Conservation (phyloP, 2,329 filamentous ascomycete genomes). For the Westerdykella ornata region DNA sequence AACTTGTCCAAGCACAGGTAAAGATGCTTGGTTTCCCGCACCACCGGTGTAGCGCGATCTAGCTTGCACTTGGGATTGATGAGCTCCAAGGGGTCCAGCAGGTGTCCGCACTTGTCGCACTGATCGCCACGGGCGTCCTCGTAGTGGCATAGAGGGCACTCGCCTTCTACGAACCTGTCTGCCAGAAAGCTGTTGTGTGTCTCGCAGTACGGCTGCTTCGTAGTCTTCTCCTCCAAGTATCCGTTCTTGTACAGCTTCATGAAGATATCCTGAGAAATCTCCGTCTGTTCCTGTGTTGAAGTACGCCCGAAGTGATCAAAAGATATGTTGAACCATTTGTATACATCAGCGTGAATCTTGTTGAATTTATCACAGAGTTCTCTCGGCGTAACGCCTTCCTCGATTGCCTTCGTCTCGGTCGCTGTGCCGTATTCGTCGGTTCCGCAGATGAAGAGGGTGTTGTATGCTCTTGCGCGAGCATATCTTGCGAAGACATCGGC, state of each 20-base stretch:
- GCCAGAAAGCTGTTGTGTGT: slow-evolving; percentile 46
- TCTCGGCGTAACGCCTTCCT: slow-evolving; percentile 74
- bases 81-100: slow-evolving; percentile 45
- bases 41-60: slow-evolving; percentile 73
- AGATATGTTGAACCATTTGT: slow-evolving; percentile 91
- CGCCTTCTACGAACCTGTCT: slow-evolving; percentile 69
- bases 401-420: slow-evolving; percentile 89
- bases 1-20: slow-evolving; percentile 83
- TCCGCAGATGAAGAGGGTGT: slow-evolving; percentile 79
- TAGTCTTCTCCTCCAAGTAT: slow-evolving; percentile 78
- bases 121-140: slow-evolving; percentile 49
- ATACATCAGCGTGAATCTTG: slow-evolving; percentile 80
- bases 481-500: slow-evolving; percentile 74
- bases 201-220: slow-evolving; percentile 86
- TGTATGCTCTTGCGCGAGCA: slow-evolving; percentile 70
- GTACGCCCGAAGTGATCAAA: slow-evolving; percentile 96
- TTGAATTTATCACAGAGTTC: slow-evolving; percentile 91
- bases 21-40: slow-evolving; percentile 79
- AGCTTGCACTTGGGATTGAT: slow-evolving; percentile 75
- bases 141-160: slow-evolving; percentile 62
- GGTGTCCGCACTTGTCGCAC: slow-evolving; percentile 46
- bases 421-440: slow-evolving; percentile 94
- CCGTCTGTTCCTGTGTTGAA: slow-evolving; percentile 78
- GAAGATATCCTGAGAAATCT: slow-evolving; percentile 91
- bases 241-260: slow-evolving; percentile 79